phyloP scores from a whole-genome alignment of 495 filamentous ascomycete genomes.

The Aspergillus nanangensis region DNA sequence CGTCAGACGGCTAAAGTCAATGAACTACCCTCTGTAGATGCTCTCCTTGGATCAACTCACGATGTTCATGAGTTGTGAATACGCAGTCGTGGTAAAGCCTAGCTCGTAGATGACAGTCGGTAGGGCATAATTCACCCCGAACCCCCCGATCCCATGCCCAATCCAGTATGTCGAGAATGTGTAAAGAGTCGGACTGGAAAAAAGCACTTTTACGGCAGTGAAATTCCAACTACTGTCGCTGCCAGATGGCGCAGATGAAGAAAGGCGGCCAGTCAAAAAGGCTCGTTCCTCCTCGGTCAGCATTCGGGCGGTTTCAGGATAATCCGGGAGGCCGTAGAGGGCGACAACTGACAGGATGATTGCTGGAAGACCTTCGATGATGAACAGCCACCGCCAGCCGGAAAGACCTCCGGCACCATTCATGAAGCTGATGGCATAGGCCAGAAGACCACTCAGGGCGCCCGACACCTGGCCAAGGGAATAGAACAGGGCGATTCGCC shows the following conservation, averaged over 20 bases:
- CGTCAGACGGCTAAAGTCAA: too few relatives aligned
- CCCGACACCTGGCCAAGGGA: slow-evolving; percentile 30
- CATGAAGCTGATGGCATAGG: slow-evolving; percentile 38
- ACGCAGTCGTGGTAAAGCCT: slow-evolving; percentile 33
- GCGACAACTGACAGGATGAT: slow-evolving; percentile 30
- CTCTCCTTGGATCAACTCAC: slow-evolving; percentile 16
- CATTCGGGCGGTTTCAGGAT: slow-evolving; percentile 35
- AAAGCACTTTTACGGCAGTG: slow-evolving; percentile 18
- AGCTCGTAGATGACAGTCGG: slow-evolving; percentile 43
- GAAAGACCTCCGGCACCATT: slow-evolving; percentile 26
- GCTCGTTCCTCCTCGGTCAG: slow-evolving; percentile 32
- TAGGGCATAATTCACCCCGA: slow-evolving; percentile 34
- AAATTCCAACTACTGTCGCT: slow-evolving; percentile 26
- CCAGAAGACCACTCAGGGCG: slow-evolving; percentile 35
- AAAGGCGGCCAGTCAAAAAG: slow-evolving; percentile 21
- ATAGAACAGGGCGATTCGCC: slow-evolving; percentile 33
- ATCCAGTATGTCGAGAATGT: slow-evolving; percentile 35
- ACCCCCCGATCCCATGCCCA: slow-evolving; percentile 40
- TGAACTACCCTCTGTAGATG: background rate
- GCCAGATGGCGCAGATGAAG: slow-evolving; percentile 14
- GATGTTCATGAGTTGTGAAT: slow-evolving; percentile 41
- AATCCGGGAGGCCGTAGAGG: slow-evolving; percentile 36
- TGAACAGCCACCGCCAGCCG: slow-evolving; percentile 44
- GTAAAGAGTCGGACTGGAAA: slow-evolving; percentile 30
- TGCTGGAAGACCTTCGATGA: slow-evolving; percentile 41